Evolutionary conservation across 2,329 filamentous ascomycete genomes (phyloP), one percentile per base, ranked within the genome.

Genomic region (Fusarium phyllophilum): DNA sequence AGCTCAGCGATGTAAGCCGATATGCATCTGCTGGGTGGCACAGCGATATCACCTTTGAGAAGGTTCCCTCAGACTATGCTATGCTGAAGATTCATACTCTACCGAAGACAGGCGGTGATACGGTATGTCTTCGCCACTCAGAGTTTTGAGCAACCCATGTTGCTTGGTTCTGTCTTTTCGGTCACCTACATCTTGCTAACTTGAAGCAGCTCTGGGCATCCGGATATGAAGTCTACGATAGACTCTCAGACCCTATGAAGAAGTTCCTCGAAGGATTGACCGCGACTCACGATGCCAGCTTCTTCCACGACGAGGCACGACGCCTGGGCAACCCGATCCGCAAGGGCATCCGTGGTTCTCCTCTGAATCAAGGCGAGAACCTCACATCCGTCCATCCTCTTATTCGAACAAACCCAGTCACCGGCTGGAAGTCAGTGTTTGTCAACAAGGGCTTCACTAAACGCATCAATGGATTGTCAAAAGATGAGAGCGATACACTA

Each of bases 11-110:
- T 73, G 85, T 86, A 49, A 85, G 83, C 74, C 83, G 85, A 29
- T 85, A 85, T 60, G 86, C 86, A 6, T 79, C 78, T 75, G 83
- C 73, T 74, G 84, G 77, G 73, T 87, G 72, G 86, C 86, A 72
- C 77, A 86, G 75, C 85, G 89, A 91, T 63, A 91, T 91, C 70
- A 85, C 86, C 29, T 91, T 91, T 75, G 90, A 92, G 77, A 85
- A 85, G 3, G 83, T 87, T 1, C 89, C 90, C 0, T 85, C 86
- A 3, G 89, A 92, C 75, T 92, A 91, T 77, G 87, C 89, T 1
- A 87, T 86, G 33, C 83, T 93, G n/a, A 86, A 89, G 36, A 81
- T 92, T 4, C 86, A 85, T 7, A 82, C 88, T 56, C 80, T 91
- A 1, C 90, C 89, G 2, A 82, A 83, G 49, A 89, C 86, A 0